Evolutionary conservation across 192 early-diverging fungal species (phyloP).

Genomic region (Coemansia furcata): DNA sequence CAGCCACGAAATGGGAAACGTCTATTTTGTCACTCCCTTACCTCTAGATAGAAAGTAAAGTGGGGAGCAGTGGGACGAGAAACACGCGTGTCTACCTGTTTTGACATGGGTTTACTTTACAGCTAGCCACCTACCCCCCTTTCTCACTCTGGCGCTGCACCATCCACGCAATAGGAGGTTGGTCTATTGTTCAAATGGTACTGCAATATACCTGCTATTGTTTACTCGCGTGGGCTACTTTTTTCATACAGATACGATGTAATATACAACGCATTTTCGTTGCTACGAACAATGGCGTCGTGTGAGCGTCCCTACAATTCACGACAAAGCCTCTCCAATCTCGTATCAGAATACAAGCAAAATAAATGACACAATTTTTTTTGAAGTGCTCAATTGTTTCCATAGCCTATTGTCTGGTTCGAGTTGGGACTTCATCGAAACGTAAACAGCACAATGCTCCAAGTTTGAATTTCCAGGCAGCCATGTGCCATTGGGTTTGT

Average conservation of each 20-base stretch:
- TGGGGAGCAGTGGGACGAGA: not conserved
- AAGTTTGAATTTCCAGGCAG: not conserved
- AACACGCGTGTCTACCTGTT: not conserved
- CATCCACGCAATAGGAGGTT: not conserved
- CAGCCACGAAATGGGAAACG: constrained; percentile 8
- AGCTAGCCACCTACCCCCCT: not conserved
- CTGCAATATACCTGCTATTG: not conserved
- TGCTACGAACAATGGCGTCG: not conserved
- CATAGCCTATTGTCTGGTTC: not conserved
- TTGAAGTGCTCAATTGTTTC: not conserved
- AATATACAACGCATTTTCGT: not conserved
- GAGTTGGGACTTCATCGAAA: not conserved
- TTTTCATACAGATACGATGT: not conserved
- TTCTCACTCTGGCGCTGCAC: not conserved
- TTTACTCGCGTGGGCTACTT: not conserved
- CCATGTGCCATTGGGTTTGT: not conserved
- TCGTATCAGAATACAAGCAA: not conserved
- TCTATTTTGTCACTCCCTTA: not conserved
- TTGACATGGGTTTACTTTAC: not conserved
- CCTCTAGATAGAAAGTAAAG: not conserved
- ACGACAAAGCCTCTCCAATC: not conserved
- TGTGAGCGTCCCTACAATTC: not conserved
- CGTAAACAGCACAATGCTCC: not conserved
- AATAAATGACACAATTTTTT: not conserved
- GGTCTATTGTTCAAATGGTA: not conserved